phyloP scores from a whole-genome alignment of 495 filamentous ascomycete genomes.

The Xylaria flabelliformis region DNA sequence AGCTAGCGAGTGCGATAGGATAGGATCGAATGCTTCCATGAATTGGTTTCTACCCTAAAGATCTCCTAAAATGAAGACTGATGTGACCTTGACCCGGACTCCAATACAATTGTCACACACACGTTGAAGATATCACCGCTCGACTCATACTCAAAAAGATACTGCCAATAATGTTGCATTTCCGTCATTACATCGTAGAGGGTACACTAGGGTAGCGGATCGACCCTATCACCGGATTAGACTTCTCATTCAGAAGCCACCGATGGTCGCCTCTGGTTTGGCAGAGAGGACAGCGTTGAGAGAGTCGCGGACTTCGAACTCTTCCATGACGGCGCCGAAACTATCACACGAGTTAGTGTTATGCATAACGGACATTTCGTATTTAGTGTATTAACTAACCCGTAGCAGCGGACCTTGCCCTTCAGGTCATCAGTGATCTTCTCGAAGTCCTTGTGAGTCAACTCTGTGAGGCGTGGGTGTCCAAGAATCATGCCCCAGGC shows the following conservation, averaged over 20 bases:
- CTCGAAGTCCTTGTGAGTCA: conserved; percentile 74
- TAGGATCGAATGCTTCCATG: not conserved
- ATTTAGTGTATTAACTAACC: conserved; percentile 62
- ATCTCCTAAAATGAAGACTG: not conserved
- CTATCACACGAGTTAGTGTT: conserved; percentile 50
- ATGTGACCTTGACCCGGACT: not conserved
- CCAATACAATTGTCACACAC: conserved; percentile 1
- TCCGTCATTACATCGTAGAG: conserved; percentile 25
- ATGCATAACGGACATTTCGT: not conserved
- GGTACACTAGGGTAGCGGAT: conserved; percentile 5
- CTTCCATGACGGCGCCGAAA: conserved; percentile 85
- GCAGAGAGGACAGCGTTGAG: conserved; percentile 73
- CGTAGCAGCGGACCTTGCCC: conserved; percentile 89
- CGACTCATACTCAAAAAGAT: conserved; percentile 4
- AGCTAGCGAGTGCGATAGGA: not conserved
- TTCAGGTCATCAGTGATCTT: conserved; percentile 73
- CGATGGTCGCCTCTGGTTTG: conserved; percentile 59
- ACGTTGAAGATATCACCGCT: conserved; percentile 10
- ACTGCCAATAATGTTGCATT: conserved; percentile 15
- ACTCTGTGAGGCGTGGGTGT: conserved; percentile 68
- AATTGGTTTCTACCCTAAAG: not conserved
- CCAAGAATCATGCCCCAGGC: conserved; percentile 82
- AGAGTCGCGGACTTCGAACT: conserved; percentile 90
- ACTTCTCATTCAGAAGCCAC: conserved; percentile 20
- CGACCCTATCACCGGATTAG: conserved; percentile 6